These are phyloP conservation scores for Aciculosporium take DNA, from an alignment of 2,329 filamentous ascomycete species.

Conservation along the genomic window DNA sequence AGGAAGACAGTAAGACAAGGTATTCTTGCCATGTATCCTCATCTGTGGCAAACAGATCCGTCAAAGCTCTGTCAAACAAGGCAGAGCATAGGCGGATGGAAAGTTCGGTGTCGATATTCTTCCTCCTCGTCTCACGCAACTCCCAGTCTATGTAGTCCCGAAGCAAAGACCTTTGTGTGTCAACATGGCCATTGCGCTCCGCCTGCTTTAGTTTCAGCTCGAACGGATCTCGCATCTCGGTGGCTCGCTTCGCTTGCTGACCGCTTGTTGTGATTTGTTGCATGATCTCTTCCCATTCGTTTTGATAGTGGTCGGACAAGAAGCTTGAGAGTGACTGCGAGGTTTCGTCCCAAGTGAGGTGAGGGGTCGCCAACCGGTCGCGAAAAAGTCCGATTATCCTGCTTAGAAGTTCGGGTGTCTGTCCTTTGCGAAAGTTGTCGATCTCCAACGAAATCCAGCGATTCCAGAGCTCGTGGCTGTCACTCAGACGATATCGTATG, in stretches of 20 bases:
- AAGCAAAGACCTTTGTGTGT: conserved; percentile 37
- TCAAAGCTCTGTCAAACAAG: conserved; percentile 67
- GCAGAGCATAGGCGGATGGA: conserved; percentile 40
- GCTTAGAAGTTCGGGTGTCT: conserved; percentile 42
- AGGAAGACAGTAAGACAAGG: conserved; percentile 53
- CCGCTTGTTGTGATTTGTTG: conserved; percentile 49
- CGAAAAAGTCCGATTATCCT: conserved; percentile 56
- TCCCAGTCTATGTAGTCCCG: conserved; percentile 78
- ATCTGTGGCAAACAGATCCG: conserved; percentile 55
- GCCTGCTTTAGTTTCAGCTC: conserved; percentile 53
- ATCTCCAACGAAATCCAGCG: conserved; percentile 60
- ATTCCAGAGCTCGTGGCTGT: conserved; percentile 69
- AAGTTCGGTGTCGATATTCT: conserved; percentile 29
- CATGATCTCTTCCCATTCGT: conserved; percentile 64
- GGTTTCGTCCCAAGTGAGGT: conserved; percentile 61
- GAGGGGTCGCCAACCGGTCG: conserved; percentile 57
- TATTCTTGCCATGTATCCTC: conserved; percentile 73
- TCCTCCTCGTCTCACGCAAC: conserved; percentile 42
- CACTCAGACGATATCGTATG: conserved; percentile 59
- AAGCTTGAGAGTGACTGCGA: conserved; percentile 63
- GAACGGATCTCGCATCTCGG: conserved; percentile 45
- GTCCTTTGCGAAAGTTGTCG: conserved; percentile 46
- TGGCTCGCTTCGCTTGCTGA: conserved; percentile 49
- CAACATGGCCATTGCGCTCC: conserved; percentile 37
- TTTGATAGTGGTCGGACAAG: conserved; percentile 53